Conservation (phyloP, 495 filamentous ascomycete genomes). For the Neurospora sp. region DNA sequence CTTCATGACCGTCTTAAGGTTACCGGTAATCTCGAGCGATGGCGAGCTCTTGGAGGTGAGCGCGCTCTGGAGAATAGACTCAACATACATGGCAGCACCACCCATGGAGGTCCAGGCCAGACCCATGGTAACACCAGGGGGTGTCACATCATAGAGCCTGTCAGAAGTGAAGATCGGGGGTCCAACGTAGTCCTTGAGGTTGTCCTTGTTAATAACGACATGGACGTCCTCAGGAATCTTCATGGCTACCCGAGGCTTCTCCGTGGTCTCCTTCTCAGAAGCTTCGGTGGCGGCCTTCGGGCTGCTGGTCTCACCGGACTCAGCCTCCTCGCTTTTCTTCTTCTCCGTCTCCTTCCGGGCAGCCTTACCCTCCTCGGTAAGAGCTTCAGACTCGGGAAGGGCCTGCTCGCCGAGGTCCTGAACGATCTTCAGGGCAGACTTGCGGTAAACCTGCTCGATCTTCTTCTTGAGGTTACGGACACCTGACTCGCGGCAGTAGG, state of each 20-base stretch:
- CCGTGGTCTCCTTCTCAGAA: conserved; percentile 32
- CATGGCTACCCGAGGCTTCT: conserved; percentile 68
- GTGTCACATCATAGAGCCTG: conserved; percentile 87
- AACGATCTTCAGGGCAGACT: conserved; percentile 94
- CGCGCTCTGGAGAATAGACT: conserved; percentile 84
- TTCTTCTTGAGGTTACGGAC: conserved; percentile 99
- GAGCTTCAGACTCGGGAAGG: conserved; percentile 67
- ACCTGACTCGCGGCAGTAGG: conserved; percentile 92
- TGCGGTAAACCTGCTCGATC: conserved; percentile 98
- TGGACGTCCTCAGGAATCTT: conserved; percentile 82
- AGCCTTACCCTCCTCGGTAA: conserved; percentile 82
- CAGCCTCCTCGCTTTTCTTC: conserved; percentile 5
- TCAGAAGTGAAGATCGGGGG: conserved; percentile 93
- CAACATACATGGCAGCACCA: conserved; percentile 91
- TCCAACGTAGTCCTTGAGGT: conserved; percentile 94
- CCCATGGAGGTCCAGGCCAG: conserved; percentile 98
- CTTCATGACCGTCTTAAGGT: conserved; percentile 95
- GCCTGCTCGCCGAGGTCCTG: conserved; percentile 86
- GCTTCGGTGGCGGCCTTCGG: conserved; percentile 4
- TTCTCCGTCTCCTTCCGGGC: conserved; percentile 52
- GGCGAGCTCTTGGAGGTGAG: conserved; percentile 62
- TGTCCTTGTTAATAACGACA: conserved; percentile 79
- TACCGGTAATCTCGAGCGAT: conserved; percentile 82
- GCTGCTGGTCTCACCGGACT: conserved; percentile 6
- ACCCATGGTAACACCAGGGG: conserved; percentile 97